phyloP scores from a whole-genome alignment of 441 rosid genomes.

The Pelargonium myrrhifolium region DNA sequence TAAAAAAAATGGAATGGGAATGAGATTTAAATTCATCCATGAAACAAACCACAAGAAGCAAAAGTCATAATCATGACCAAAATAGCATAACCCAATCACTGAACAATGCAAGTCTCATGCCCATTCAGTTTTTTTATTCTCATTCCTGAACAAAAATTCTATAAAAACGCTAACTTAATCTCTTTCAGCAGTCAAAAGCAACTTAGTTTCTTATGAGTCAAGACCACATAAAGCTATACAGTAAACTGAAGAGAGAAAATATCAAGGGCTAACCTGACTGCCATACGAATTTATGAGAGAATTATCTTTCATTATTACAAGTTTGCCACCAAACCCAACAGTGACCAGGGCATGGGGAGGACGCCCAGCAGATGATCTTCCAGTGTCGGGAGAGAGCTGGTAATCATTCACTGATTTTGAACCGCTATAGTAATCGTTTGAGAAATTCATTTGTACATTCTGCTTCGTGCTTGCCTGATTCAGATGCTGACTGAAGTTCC shows the following conservation, averaged over 20 bases:
- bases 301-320: slow-evolving; percentile 61
- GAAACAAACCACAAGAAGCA: no score
- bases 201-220: neutral
- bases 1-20: no score
- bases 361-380: slow-evolving; percentile 84
- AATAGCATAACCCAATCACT: no score
- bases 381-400: slow-evolving; percentile 38
- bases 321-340: slow-evolving; percentile 97
- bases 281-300: slow-evolving; percentile 53
- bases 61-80: no score
- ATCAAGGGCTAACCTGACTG: slow-evolving; percentile 56
- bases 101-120: no score
- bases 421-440: slow-evolving; percentile 44
- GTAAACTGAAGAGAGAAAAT: neutral
- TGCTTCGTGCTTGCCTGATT: slow-evolving; percentile 41
- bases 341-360: slow-evolving; percentile 84
- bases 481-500: slow-evolving; percentile 38
- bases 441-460: slow-evolving; percentile 37
- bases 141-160: no score
- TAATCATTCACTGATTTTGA: slow-evolving; percentile 43
- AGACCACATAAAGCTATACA: neutral
- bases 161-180: no score
- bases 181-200: neutral
- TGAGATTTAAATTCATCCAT: no score
- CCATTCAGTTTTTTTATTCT: no score